Percentiles rank a stretch among this genome's conserved stretches.
These are phyloP conservation scores for Aschersonia sp. DNA, from an alignment of 2,329 filamentous ascomycete species.

Conservation along the genomic window DNA sequence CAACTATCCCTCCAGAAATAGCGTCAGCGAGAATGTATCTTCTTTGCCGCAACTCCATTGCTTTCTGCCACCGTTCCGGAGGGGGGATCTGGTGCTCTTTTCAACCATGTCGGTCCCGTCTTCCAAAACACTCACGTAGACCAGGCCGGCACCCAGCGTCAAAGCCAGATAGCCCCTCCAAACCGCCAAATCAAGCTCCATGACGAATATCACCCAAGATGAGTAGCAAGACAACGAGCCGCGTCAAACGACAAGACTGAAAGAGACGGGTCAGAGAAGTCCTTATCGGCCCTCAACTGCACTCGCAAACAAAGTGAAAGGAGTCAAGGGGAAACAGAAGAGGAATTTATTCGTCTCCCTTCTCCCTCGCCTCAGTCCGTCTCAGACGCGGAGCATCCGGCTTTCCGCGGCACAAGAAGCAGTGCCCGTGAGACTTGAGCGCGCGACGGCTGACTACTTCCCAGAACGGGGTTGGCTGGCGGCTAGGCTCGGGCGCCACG, in stretches of 20 bases:
- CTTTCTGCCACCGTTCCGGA: no score
- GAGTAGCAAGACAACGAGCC: no score
- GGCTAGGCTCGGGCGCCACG: not conserved
- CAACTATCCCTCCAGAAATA: constrained; percentile 12
- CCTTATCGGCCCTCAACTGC: no score
- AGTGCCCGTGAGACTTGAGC: not conserved
- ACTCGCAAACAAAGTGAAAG: no score
- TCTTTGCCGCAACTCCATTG: not conserved
- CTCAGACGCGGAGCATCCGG: constrained; percentile 7
- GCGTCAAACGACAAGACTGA: no score
- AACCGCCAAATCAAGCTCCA: constrained; percentile 18
- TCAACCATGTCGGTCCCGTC: not conserved
- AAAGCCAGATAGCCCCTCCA: constrained; percentile 25
- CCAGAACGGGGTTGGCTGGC: no score
- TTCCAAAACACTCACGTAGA: constrained; percentile 24
- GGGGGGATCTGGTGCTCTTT: not conserved
- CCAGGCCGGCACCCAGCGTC: constrained; percentile 16
- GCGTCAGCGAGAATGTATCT: not conserved
- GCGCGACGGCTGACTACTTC: no score
- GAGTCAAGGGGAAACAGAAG: no score
- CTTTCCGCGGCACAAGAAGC: constrained; percentile 4
- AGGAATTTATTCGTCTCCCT: not conserved
- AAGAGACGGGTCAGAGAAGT: no score
- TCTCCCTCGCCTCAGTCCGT: not conserved
- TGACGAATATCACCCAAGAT: constrained; percentile 1